Evolutionary conservation across 1,139 yeast species (phyloP).

Genomic region (Suhomyces guaymorum): DNA sequence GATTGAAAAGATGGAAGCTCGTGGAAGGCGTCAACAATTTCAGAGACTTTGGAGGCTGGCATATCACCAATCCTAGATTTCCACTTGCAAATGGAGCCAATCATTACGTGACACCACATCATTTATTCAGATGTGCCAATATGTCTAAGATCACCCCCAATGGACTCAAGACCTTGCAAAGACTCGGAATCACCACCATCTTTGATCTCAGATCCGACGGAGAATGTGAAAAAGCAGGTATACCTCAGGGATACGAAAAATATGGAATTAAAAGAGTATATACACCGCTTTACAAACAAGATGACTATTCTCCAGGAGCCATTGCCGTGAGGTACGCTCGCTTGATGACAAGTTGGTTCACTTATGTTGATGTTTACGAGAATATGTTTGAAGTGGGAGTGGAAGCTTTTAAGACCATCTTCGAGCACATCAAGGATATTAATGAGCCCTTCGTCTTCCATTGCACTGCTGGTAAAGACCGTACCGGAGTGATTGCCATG

Average conservation of each 20-base stretch:
- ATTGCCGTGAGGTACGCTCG: slow-evolving; percentile 58
- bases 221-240: slow-evolving; percentile 57
- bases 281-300: slow-evolving; percentile 58
- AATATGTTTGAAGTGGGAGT: slow-evolving; percentile 56
- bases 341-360: slow-evolving; percentile 61
- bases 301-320: slow-evolving; percentile 66
- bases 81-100: slow-evolving; percentile 15
- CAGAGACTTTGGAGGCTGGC: slow-evolving; percentile 83
- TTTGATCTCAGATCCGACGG: slow-evolving; percentile 71
- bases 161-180: slow-evolving; percentile 44
- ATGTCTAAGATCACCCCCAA: slow-evolving; percentile 48
- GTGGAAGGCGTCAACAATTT: slow-evolving; percentile 73
- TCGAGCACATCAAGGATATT: slow-evolving; percentile 56
- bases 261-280: slow-evolving; percentile 55
- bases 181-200: slow-evolving; percentile 54
- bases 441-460: slow-evolving; percentile 61
- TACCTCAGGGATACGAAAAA: slow-evolving; percentile 32
- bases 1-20: slow-evolving; percentile 54
- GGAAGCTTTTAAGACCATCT: slow-evolving; percentile 46
- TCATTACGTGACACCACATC: slow-evolving; percentile 53
- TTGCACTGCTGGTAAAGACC: slow-evolving; percentile 86
- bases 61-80: slow-evolving; percentile 36
- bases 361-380: slow-evolving; percentile 64
- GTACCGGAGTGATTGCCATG: slow-evolving; percentile 79
- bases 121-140: slow-evolving; percentile 66